phyloP scores from a whole-genome alignment of 23 red algal species.

The Agarophyton chilense region DNA sequence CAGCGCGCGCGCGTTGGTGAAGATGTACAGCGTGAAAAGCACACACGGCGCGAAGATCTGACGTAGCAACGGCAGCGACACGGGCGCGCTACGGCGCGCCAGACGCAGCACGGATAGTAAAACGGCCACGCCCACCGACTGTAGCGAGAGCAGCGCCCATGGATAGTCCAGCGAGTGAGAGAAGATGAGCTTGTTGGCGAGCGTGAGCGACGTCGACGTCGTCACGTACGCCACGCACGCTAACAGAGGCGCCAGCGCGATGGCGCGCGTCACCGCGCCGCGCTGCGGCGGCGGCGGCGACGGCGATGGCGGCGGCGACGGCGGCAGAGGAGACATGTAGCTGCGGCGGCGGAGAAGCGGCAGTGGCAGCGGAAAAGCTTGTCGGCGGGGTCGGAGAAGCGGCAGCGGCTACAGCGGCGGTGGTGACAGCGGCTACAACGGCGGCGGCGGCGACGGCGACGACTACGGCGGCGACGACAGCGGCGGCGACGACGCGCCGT shows the following conservation, averaged over 20 bases:
- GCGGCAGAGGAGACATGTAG: neutral
- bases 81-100: neutral
- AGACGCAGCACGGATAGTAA: neutral
- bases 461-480: no score
- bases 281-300: neutral
- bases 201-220: constrained; percentile 50
- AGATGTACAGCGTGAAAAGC: constrained; percentile 78
- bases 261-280: neutral
- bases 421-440: no score
- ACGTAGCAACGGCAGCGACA: constrained; percentile 21
- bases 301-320: neutral
- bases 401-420: no score
- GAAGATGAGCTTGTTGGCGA: constrained; percentile 82
- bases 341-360: neutral
- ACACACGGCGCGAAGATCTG: constrained; percentile 62
- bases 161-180: constrained; percentile 67
- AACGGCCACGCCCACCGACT: constrained; percentile 2
- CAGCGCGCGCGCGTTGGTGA: constrained; percentile 72
- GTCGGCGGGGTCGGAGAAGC: neutral
- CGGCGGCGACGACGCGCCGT: no score
- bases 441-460: no score
- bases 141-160: constrained; percentile 63
- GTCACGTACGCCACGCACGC: constrained; percentile 7
- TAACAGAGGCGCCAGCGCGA: constrained; percentile 3
- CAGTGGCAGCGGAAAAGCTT: neutral